Evolutionary conservation across 495 filamentous ascomycete genomes (phyloP), one percentile per base, ranked within the genome.

Genomic region (Margaritispora aquatica): DNA sequence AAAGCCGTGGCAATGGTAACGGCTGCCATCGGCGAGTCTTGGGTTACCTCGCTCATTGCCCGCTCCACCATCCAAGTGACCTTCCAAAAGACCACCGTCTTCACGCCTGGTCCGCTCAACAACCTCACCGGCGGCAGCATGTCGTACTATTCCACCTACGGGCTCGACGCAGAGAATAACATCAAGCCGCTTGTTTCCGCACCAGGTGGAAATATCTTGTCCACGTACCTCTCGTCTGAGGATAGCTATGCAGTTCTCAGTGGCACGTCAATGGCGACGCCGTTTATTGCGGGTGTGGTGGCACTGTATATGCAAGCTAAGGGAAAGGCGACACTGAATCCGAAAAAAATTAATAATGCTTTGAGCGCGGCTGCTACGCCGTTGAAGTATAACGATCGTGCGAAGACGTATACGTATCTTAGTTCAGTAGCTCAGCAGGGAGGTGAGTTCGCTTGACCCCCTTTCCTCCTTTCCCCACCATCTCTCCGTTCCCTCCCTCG

Each of bases 261-360:
- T 31, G 81, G 81, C 57, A 83, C 81, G 0, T 80, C 77, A 22
- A 77, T 78, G 77, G 74, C 81, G 1, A 69, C 75, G 19, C 80
- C 68, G 0, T 72, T 63, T 48, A 57, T 65, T 21, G 63, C 68
- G 11, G 70, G 58, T 3, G 65, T 61, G 38, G 67, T 65, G 51
- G 68, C 66, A 10, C 62, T 72, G 10, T 44, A 44, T n/a, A 44
- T 44, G 38, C 38, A 44, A 44, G 7, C 38, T n/a, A 44, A 44
- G 19, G 38, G 38, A 7, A 44, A 44, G 17, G 38, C 38, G 11
- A 44, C 7, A 2, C 38, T 44, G 3, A n/a, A 44, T n/a, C 38
- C 38, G 15, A 44, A 44, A 17, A n/a, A 3, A 7, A 44, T 44
- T n/a, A 44, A 44, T 44, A 44, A 44, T 44, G 38, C 38, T n/a